Evolutionary conservation across 78 protist species (phyloP), one percentile per base, ranked within the genome.

Genomic region (Dictyostelium citrinum): DNA sequence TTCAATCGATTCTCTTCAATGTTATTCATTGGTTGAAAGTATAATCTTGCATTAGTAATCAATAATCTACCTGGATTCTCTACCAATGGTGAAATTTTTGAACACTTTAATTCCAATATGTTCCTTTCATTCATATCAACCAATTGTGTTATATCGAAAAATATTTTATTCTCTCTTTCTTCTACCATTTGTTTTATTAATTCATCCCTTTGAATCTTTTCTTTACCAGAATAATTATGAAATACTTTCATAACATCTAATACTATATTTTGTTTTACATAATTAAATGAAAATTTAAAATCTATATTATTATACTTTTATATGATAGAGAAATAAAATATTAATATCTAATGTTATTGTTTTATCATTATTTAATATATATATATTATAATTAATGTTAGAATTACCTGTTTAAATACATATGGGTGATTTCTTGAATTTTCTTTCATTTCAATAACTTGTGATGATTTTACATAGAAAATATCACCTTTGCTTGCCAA

Each of bases 21-120:
- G 29, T 96, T 93, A 74, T 95, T 91, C 88, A 95, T 83, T 49
- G 98, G 97, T 75, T 97, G 98, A 88, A 97, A 97, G 64, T 97
- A 97, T 8, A 97, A 24, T 41, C 90, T 16, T 24, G 35, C 33
- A 70, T 90, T 95, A 7, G 98, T 95, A 41, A 97, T 64, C 22
- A 90, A 20, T 10, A 96, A 20, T 12, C 97, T 79, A 22, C 98
- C 98, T 2, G 98, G 98, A 12, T 90, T 81, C 78, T 91, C 77
- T 14, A 88, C 96, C 27, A 97, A 75, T 31, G 98, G 98, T 31
- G 94, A 79, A 41, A 97, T 95, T 61, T 81, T 81, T 9, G 82
- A 83, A 46, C 92, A 96, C 2, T 77, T 83, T 74, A 70, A 20
- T 27, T 80, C 84, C 12, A 90, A n/a, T 20, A 81, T 78, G 37